These are phyloP conservation scores for Glomus cerebriforme DNA, from an alignment of 192 early-diverging fungal species.

Conservation along the genomic window DNA sequence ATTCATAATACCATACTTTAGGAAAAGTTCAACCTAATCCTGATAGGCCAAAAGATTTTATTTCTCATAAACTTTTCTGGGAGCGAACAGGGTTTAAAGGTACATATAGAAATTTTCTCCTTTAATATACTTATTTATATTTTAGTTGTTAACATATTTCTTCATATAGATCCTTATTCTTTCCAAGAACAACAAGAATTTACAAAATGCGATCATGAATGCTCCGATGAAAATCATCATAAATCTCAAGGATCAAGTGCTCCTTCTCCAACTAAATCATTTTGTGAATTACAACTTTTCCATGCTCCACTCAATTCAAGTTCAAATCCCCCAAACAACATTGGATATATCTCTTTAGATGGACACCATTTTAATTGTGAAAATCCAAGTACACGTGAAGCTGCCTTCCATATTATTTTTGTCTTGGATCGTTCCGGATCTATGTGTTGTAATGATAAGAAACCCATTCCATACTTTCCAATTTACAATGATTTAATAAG, in stretches of 20 bases:
- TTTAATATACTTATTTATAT: constrained; percentile 7
- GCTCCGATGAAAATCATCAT: constrained; percentile 23
- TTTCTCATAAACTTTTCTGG: constrained; percentile 33
- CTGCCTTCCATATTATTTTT: constrained; percentile 32
- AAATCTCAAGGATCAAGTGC: not conserved
- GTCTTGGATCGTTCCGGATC: constrained; percentile 32
- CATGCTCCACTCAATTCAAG: constrained; percentile 1
- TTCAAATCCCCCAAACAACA: not conserved
- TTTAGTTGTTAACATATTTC: not conserved
- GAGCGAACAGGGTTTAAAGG: constrained; percentile 32
- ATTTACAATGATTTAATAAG: not conserved
- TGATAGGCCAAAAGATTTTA: constrained; percentile 3
- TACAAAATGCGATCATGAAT: constrained; percentile 29
- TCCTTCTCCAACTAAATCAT: not conserved
- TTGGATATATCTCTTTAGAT: constrained; percentile 32
- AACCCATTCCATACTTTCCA: not conserved
- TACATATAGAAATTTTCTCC: not conserved
- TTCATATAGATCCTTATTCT: constrained; percentile 20
- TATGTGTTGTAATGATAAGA: constrained; percentile 18
- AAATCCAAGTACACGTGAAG: not conserved
- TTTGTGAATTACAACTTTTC: constrained; percentile 21
- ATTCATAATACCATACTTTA: too few species aligned
- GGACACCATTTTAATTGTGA: constrained; percentile 33
- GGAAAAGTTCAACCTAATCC: constrained; percentile 19
- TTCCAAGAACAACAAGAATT: constrained; percentile 14